Evolutionary conservation across 805 yeast species (phyloP), one percentile per base, ranked within the genome.

Genomic region (Ogataea wickerhamii): DNA sequence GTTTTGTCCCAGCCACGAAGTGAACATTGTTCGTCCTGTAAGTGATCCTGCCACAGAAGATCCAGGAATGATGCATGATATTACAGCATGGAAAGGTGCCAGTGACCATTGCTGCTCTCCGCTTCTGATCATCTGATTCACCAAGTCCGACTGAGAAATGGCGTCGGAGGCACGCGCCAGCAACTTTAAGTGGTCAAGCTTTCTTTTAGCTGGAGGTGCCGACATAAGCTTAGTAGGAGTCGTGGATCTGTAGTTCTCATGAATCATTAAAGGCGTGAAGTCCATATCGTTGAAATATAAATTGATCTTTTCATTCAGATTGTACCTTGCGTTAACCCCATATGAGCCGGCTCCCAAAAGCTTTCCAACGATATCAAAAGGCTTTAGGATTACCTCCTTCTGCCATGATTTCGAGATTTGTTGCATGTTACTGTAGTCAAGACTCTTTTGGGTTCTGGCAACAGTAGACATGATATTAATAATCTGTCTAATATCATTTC

Each of bases 91-190:
- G 52, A 87, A 72, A 5, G 98, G 98, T 69, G 93, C 73, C 43
- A 91, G 70, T 44, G 93, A 78, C 98, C 98, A 89, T 50, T 85
- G 86, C 60, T 91, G 98, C 49, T 89, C 96, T 28, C 91, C 76
- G 30, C 95, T 83, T 55, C 95, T 85, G 41, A 93, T 91, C 57
- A 77, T 71, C 19, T 78, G 68, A 55, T 87, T 96, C 18, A 89
- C 82, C 18, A 82, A 58, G 60, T 93, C 98, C 11, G 88, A 83
- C 38, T 74, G 73, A n/a, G 95, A 83, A 32, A 93, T 86, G 34
- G 86, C 76, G 49, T 87, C 87, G 0, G 98, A 87, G 0, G 98
- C 98, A 20, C 69, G 64, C 1, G 87, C 82, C 1, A 82, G 79
- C 13, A 79, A 66, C 45, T 74, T 69, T 41, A 91, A 61, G 47